phyloP scores from a whole-genome alignment of 2,329 filamentous ascomycete genomes.

The Coniochaeta prunicola region DNA sequence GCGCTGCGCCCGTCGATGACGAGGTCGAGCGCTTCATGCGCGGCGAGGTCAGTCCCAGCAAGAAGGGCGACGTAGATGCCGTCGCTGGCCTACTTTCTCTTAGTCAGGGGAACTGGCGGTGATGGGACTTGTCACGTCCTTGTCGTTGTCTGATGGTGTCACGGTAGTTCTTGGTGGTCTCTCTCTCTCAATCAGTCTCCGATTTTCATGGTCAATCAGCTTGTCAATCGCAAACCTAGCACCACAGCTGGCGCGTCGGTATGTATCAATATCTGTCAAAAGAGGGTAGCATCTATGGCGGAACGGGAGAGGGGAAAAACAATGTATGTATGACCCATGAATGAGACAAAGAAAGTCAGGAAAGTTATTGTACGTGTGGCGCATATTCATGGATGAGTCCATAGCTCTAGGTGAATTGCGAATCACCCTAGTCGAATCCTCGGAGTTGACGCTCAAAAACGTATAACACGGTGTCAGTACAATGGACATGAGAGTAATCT shows the following conservation, averaged over 20 bases:
- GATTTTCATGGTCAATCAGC: too few species aligned
- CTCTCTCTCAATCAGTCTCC: too few species aligned
- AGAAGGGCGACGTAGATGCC: conserved; percentile 78
- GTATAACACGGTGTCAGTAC: too few species aligned
- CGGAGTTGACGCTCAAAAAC: too few species aligned
- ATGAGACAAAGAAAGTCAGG: background rate
- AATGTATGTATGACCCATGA: background rate
- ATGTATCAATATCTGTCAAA: too few species aligned
- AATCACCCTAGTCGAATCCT: too few species aligned
- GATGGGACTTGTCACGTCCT: conserved; percentile 16
- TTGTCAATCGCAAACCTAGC: too few species aligned
- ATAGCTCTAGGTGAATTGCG: too few species aligned
- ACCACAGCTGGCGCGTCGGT: too few species aligned
- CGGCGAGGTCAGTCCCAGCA: conserved; percentile 57
- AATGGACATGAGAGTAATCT: too few species aligned
- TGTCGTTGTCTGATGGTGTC: background rate
- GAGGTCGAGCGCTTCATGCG: conserved; percentile 72
- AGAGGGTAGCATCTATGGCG: background rate
- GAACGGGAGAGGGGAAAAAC: background rate
- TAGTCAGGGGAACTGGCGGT: conserved; percentile 87
- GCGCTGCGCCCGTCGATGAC: conserved; percentile 30
- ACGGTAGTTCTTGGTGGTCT: too few species aligned
- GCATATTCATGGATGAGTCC: too few species aligned
- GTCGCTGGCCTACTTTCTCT: conserved; percentile 83
- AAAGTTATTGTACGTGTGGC: background rate